Evolutionary conservation across 2,329 filamentous ascomycete genomes (phyloP).

Genomic region (Exophiala spinifera): DNA sequence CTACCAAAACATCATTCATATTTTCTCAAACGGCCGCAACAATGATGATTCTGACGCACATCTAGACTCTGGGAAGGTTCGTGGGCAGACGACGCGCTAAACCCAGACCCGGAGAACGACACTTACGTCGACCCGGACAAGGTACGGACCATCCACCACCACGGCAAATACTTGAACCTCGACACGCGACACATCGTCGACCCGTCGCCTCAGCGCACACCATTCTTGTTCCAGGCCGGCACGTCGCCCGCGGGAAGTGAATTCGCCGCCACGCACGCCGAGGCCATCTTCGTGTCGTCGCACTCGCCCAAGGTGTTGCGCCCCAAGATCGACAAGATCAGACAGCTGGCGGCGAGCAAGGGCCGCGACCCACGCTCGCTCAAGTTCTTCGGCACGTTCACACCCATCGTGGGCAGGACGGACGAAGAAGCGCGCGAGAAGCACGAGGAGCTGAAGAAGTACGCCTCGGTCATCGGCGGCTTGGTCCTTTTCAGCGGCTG

Average conservation of each 20-base stretch:
- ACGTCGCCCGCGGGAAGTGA: conserved; percentile 56
- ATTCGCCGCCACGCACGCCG: conserved; percentile 58
- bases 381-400: conserved; percentile 55
- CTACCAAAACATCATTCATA: too few relatives aligned
- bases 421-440: conserved; percentile 55
- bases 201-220: conserved; percentile 57
- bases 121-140: conserved; percentile 58
- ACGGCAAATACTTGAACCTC: conserved; percentile 52
- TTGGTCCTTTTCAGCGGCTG: conserved; percentile 57
- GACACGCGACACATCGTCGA: conserved; percentile 49
- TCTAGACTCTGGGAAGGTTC: conserved; percentile 53
- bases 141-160: conserved; percentile 59
- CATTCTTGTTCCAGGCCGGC: conserved; percentile 59
- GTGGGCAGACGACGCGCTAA: conserved; percentile 58
- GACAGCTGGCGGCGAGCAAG: conserved; percentile 48
- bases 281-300: conserved; percentile 59
- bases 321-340: conserved; percentile 53
- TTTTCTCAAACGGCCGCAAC: too few relatives aligned
- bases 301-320: conserved; percentile 51
- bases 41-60: too few relatives aligned
- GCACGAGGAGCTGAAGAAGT: conserved; percentile 49
- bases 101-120: conserved; percentile 53
- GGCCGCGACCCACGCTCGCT: conserved; percentile 57
- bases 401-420: conserved; percentile 49
- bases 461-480: conserved; percentile 54